Percentiles rank a stretch among this genome's conserved stretches.
phyloP scores from a whole-genome alignment of 768 basidiomycete species.

The Psilocybe tampanensis region DNA sequence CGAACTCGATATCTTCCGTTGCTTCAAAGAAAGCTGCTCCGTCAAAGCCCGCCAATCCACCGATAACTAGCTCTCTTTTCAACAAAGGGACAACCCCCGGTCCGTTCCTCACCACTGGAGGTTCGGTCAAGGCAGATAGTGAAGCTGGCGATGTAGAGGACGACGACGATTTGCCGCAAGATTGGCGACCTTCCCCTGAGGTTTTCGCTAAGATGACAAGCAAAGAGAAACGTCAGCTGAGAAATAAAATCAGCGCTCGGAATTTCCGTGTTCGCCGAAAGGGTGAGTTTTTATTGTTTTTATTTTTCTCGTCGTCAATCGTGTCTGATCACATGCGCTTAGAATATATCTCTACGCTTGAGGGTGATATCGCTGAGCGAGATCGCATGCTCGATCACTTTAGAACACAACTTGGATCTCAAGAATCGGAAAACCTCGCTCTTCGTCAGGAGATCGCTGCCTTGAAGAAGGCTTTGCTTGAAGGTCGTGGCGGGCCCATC shows the following conservation, averaged over 20 bases:
- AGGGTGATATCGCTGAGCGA: constrained; percentile 90
- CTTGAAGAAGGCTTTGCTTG: constrained; percentile 75
- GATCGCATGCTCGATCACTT: constrained; percentile 90
- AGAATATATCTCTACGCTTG: constrained; percentile 96
- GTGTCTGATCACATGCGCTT: constrained; percentile 13
- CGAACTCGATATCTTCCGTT: constrained; percentile 7
- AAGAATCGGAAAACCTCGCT: constrained; percentile 80
- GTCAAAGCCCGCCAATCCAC: constrained; percentile 10
- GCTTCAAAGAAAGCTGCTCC: constrained; percentile 20
- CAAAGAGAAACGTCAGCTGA: constrained; percentile 94
- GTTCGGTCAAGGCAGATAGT: constrained; percentile 24
- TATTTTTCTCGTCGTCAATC: constrained; percentile 8
- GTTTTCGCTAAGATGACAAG: constrained; percentile 94
- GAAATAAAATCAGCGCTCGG: constrained; percentile 96
- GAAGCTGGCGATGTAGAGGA: constrained; percentile 41
- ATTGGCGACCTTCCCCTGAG: constrained; percentile 88
- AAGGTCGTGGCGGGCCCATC: constrained; percentile 56
- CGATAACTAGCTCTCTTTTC: constrained; percentile 16
- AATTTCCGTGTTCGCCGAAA: constrained; percentile 96
- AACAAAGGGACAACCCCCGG: constrained; percentile 15
- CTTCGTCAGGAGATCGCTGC: constrained; percentile 75
- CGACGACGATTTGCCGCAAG: constrained; percentile 63
- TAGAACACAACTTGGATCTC: constrained; percentile 78
- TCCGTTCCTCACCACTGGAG: constrained; percentile 19
- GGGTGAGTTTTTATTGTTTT: constrained; percentile 47